Conservation (phyloP, 2,329 filamentous ascomycete species). For the Fusarium kyushuense region DNA sequence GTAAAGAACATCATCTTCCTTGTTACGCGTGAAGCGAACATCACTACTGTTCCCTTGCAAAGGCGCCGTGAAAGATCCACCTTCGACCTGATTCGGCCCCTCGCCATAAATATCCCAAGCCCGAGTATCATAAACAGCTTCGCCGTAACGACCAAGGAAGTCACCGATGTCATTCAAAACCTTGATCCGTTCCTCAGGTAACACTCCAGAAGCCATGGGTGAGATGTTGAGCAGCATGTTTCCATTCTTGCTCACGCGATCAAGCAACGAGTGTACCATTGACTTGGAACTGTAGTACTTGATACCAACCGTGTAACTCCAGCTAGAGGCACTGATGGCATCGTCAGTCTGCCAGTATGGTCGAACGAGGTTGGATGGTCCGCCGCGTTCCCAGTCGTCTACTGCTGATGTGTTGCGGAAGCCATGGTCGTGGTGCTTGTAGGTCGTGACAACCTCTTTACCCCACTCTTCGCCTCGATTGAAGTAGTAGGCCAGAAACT, state of each 20-base stretch:
- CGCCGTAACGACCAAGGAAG: conserved; percentile 12
- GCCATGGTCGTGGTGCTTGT: conserved; percentile 22
- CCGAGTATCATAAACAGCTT: conserved; percentile 2
- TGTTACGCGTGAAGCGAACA: conserved; percentile 20
- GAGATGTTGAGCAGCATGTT: conserved; percentile 25
- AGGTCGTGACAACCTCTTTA: conserved; percentile 14
- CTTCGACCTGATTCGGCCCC: conserved; percentile 12
- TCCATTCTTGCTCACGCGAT: conserved; percentile 20
- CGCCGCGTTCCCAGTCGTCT: conserved; percentile 17
- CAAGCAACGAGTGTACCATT: conserved; percentile 18
- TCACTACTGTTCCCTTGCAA: conserved; percentile 20
- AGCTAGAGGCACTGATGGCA: conserved; percentile 19
- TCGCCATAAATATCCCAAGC: conserved; percentile 22
- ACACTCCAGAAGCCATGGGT: conserved; percentile 1
- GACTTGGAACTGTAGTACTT: conserved; percentile 25
- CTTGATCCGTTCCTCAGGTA: conserved; percentile 13
- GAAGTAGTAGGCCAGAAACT: conserved; percentile 23
- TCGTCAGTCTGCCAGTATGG: conserved; percentile 26
- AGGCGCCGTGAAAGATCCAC: conserved; percentile 12
- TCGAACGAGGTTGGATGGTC: conserved; percentile 7
- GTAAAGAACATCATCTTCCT: conserved; percentile 1
- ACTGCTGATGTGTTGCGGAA: conserved; percentile 24
- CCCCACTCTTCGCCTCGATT: conserved; percentile 17
- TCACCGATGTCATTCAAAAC: conserved; percentile 12
- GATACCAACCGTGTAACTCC: conserved; percentile 21